phyloP scores from a whole-genome alignment of 495 filamentous ascomycete genomes.

The Hypoxylon perforatum region DNA sequence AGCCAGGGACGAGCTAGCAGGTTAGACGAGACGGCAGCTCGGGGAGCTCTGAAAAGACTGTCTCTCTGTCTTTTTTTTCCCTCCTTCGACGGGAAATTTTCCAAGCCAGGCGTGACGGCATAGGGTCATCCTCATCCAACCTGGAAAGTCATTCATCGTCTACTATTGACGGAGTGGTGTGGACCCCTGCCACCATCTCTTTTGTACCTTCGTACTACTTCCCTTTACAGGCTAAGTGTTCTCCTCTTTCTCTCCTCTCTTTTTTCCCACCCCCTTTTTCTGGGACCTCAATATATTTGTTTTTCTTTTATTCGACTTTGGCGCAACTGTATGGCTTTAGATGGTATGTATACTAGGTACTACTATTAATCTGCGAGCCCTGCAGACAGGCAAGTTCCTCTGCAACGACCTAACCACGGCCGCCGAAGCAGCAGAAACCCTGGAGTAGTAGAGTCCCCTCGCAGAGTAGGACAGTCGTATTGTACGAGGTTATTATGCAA shows the following conservation, averaged over 20 bases:
- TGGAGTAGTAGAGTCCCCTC: constrained; percentile 4
- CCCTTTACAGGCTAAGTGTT: constrained; percentile 41
- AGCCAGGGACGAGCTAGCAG: too few species aligned
- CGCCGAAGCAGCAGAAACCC: not conserved
- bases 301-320: constrained; percentile 5
- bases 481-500: constrained; percentile 29
- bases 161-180: constrained; percentile 36
- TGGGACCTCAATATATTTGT: constrained; percentile 5
- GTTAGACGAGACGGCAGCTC: constrained; percentile 30
- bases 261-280: constrained; percentile 2
- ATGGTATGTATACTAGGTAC: too few species aligned
- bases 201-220: constrained; percentile 39
- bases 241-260: not conserved
- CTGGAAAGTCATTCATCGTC: constrained; percentile 43
- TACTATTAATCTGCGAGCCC: constrained; percentile 13
- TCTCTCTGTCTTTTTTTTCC: not conserved
- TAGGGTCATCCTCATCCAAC: constrained; percentile 42
- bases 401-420: not conserved
- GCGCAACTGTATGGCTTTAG: too few species aligned
- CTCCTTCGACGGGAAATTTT: constrained; percentile 28
- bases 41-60: constrained; percentile 2
- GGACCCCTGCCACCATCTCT: constrained; percentile 33
- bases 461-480: constrained; percentile 9
- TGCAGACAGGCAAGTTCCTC: not conserved
- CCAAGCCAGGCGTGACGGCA: constrained; percentile 39